Evolutionary conservation across 495 filamentous ascomycete genomes (phyloP).

Genomic region (Penicillium fimorum): DNA sequence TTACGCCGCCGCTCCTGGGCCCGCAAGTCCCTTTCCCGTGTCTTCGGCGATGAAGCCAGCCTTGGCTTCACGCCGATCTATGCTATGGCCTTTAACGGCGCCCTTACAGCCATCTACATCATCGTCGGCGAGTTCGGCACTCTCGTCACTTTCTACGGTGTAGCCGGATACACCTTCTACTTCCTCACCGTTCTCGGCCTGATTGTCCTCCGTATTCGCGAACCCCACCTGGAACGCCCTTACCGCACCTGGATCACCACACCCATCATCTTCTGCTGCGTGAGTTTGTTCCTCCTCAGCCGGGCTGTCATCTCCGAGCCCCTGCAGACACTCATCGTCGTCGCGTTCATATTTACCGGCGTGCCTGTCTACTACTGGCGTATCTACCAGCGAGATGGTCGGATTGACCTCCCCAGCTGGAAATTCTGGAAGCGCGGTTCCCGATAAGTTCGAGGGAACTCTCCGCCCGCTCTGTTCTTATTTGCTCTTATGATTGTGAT

Average conservation of each 20-base stretch:
- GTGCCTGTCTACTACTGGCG: constrained; percentile 88
- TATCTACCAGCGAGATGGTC: constrained; percentile 57
- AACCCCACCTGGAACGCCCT: constrained; percentile 82
- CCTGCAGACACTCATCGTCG: constrained; percentile 81
- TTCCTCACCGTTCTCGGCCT: constrained; percentile 92
- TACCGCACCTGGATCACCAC: constrained; percentile 96
- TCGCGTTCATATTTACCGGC: constrained; percentile 78
- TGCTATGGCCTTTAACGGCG: constrained; percentile 77
- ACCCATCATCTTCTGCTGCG: constrained; percentile 97
- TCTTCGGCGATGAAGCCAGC: constrained; percentile 60
- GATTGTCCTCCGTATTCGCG: constrained; percentile 84
- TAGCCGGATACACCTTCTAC: constrained; percentile 95
- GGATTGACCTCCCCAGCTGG: constrained; percentile 51
- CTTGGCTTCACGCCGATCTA: constrained; percentile 82
- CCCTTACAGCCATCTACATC: constrained; percentile 72
- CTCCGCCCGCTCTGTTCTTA: constrained; percentile 3
- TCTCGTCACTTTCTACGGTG: constrained; percentile 92
- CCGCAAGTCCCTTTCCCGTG: constrained; percentile 50
- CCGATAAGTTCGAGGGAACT: constrained; percentile 4
- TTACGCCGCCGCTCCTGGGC: constrained; percentile 59
- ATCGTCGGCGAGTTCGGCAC: constrained; percentile 86
- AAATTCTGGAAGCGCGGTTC: constrained; percentile 57
- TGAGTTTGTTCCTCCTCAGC: constrained; percentile 86
- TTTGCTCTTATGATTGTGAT: constrained; percentile 25
- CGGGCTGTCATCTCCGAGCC: constrained; percentile 86